Percentiles rank a stretch among this genome's conserved stretches.
phyloP scores from a whole-genome alignment of 75 land plant species.

The Sequoia sempervirens region DNA sequence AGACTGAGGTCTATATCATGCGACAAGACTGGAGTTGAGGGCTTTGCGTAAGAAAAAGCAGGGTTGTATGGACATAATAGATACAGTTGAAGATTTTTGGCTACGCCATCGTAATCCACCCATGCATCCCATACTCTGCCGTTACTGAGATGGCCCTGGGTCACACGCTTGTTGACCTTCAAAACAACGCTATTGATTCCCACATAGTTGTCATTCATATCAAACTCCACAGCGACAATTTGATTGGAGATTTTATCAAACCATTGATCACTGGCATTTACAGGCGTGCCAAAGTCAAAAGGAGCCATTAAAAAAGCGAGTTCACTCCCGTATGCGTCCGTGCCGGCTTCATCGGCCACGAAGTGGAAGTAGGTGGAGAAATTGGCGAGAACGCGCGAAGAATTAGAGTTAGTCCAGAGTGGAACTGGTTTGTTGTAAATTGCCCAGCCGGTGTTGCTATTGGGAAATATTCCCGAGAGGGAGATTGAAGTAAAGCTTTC shows the following conservation, averaged over 20 bases:
- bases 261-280: slow-evolving; percentile 22
- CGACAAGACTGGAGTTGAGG: background rate
- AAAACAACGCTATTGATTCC: slow-evolving; percentile 26
- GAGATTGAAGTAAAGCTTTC: too few relatives aligned
- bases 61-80: background rate
- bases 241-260: background rate
- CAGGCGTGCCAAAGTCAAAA: background rate
- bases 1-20: background rate
- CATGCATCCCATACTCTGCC: background rate
- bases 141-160: background rate
- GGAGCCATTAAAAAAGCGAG: background rate
- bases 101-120: background rate
- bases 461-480: too few relatives aligned
- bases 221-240: slow-evolving; percentile 37
- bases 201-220: slow-evolving; percentile 34
- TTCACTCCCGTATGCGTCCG: background rate
- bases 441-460: too few relatives aligned
- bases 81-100: background rate
- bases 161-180: too few relatives aligned
- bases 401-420: background rate
- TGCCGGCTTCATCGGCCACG: too few relatives aligned
- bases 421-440: background rate
- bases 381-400: background rate
- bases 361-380: background rate
- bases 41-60: background rate